Evolutionary conservation across 306 rosid genomes (phyloP), one percentile per base, ranked within the genome.

Genomic region (Dalbergia cultrata): DNA sequence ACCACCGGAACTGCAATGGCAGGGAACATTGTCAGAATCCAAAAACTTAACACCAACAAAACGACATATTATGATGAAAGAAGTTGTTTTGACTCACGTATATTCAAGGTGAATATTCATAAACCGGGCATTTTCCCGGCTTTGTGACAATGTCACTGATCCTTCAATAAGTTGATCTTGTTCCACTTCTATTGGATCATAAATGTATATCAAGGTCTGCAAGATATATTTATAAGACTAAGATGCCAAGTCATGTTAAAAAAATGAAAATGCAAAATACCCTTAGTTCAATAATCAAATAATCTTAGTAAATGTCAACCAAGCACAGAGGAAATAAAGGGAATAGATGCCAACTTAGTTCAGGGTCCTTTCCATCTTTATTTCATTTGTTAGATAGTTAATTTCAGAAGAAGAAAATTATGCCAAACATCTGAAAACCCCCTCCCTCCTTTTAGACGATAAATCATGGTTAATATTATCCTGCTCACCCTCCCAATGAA

Each of bases 91-190:
- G 41, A 87, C 97, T 90, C 80, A 92, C 97, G 81, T 72, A 67
- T 89, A 92, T 80, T 86, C 89, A 16, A 92, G 91, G 87, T 79
- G 90, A 73, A 92, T 87, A 82, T 92, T 88, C 93, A 92, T 86
- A 80, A 87, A 92, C 62, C 95, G 88, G 3, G 76, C 73, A 33
- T 92, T 85, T 82, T 89, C 90, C 85, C 70, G 84, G 89, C 93
- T 90, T 74, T 92, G 97, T 16, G 97, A 86, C 79, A 92, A 78
- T 54, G 84, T 84, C 57, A 87, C 88, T 13, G 88, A 87, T 41
- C 95, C 95, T 85, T 92, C 95, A 77, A 92, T 89, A 22, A 85
- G 35, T 85, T 92, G 95, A 75, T 92, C 91, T 85, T 90, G 90
- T 84, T 90, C 93, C 75, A 92, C 83, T 69, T 92, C 97, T 26